These are phyloP conservation scores for Phytomonas francai DNA, from an alignment of 208 protist genomes.

Conservation along the genomic window DNA sequence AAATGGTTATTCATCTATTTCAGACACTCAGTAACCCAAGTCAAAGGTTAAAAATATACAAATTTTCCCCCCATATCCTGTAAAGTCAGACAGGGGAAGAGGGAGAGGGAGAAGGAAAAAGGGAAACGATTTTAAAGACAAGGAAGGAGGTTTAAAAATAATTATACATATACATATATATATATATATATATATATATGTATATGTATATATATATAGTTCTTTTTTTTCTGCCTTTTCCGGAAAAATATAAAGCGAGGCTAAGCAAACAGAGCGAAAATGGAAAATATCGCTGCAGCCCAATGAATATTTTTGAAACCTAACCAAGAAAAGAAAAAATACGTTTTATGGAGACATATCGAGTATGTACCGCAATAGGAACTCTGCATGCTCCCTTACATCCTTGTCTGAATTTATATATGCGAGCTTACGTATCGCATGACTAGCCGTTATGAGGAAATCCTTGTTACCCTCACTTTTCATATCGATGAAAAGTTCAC, in stretches of 20 bases:
- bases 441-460: not conserved
- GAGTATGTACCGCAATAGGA: too few relatives aligned
- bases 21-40: not conserved
- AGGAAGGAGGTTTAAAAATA: not conserved
- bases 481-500: slow-evolving; percentile 34
- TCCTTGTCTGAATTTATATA: slow-evolving; percentile 38
- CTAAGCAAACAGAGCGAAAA: not conserved
- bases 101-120: not conserved
- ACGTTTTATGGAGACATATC: too few relatives aligned
- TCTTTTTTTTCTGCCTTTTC: not conserved
- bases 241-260: not conserved
- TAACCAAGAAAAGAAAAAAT: not conserved
- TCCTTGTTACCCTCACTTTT: not conserved
- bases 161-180: not conserved
- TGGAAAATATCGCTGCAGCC: not conserved
- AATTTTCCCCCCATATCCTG: not conserved
- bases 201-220: too few relatives aligned
- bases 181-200: not conserved
- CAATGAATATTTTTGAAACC: not conserved
- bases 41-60: not conserved
- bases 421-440: slow-evolving; percentile 33
- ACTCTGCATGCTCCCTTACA: slow-evolving; percentile 48
- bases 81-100: not conserved
- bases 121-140: not conserved
- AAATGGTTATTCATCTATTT: not conserved